A percentile compares a stretch with the other conserved stretches of the same genome.
Evolutionary conservation across 305 asterid species (phyloP).

Genomic region (Plantago coronopus): DNA sequence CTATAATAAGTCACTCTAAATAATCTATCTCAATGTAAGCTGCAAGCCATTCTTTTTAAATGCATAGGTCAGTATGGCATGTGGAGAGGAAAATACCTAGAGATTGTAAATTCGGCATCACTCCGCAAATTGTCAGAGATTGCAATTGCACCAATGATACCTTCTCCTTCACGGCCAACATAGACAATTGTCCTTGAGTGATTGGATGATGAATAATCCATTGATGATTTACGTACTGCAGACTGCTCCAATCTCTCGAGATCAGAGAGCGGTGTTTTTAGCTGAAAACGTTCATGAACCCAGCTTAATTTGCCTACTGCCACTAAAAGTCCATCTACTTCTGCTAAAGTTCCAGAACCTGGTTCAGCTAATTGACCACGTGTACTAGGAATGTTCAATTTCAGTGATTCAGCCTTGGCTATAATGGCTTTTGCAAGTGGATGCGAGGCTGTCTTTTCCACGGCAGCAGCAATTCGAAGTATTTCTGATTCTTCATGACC

Average conservation of each 20-base stretch:
- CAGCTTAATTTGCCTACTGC: constrained; percentile 93
- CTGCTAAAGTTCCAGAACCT: constrained; percentile 94
- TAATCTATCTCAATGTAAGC: not conserved
- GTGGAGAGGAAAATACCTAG: constrained; percentile 42
- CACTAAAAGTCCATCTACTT: constrained; percentile 87
- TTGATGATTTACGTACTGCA: constrained; percentile 49
- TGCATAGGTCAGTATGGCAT: not conserved
- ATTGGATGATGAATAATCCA: constrained; percentile 49
- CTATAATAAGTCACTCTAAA: too few species aligned
- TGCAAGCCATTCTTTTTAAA: not conserved
- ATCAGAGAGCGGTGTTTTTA: constrained; percentile 42
- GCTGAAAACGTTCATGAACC: constrained; percentile 86
- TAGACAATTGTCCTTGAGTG: constrained; percentile 83
- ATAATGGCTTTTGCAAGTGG: constrained; percentile 91
- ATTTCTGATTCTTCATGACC: constrained; percentile 63
- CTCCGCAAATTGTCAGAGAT: constrained; percentile 74
- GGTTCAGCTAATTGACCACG: constrained; percentile 85
- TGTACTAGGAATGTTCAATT: constrained; percentile 67
- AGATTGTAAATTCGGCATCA: constrained; percentile 76
- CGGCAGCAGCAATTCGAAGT: constrained; percentile 86
- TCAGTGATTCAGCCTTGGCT: constrained; percentile 67
- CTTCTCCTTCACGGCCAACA: constrained; percentile 96
- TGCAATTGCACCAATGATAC: constrained; percentile 87
- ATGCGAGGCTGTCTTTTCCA: constrained; percentile 96
- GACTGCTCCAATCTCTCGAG: constrained; percentile 65